Conservation (phyloP, 2,329 filamentous ascomycete genomes). For the Botryotinia convoluta region DNA sequence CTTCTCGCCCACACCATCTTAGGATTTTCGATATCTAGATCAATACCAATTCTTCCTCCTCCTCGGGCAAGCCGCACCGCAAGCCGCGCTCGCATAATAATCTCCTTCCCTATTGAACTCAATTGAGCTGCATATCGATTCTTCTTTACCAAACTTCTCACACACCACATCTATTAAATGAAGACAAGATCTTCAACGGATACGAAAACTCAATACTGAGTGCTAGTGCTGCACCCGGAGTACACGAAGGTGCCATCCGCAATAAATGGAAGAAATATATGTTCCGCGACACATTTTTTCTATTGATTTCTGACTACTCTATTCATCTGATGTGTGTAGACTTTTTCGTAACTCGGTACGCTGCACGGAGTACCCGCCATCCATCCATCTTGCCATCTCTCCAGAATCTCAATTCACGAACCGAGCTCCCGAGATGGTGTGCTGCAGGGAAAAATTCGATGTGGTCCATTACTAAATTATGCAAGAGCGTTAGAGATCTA, state of each 20-base stretch:
- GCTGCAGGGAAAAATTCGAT: background rate
- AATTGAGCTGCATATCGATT: too few species aligned
- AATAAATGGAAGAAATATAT: background rate
- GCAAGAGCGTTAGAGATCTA: background rate
- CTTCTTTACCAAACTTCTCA: background rate
- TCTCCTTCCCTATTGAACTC: background rate
- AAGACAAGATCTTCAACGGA: background rate
- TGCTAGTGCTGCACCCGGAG: background rate
- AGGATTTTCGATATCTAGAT: background rate
- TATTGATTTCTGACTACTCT: background rate
- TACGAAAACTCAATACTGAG: background rate
- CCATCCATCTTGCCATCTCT: background rate
- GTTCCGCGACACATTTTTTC: too few species aligned
- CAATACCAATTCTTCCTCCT: too few species aligned
- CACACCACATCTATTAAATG: background rate
- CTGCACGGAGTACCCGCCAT: background rate
- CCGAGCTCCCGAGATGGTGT: background rate
- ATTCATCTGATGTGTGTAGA: background rate
- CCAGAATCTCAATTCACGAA: background rate
- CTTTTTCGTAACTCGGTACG: background rate
- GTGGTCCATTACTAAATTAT: background rate
- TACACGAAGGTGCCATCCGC: background rate
- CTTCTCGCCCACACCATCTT: background rate
- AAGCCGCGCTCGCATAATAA: background rate
- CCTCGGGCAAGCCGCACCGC: background rate